A percentile compares a stretch with the other conserved stretches of the same genome.
These are phyloP conservation scores for Leptomonas seymouri DNA, from an alignment of 208 protist species.

Conservation along the genomic window DNA sequence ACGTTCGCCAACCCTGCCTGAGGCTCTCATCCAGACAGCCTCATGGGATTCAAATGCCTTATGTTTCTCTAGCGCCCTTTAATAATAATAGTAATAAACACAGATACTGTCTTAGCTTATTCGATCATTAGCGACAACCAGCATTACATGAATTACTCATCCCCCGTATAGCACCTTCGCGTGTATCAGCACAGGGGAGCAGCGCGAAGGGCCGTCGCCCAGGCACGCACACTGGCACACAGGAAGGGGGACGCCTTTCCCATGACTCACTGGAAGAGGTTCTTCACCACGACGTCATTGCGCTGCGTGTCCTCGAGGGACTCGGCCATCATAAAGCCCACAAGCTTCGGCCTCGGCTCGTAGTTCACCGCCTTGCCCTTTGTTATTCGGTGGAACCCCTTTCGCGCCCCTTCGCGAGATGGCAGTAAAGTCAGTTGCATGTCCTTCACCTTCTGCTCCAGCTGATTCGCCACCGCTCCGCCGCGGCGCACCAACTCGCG, in stretches of 20 bases:
- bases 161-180: too few species aligned
- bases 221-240: neutral
- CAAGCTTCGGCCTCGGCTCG: slow-evolving; percentile 79
- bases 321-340: slow-evolving; percentile 78
- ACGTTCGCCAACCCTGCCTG: too few species aligned
- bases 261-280: slow-evolving; percentile 71
- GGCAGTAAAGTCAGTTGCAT: slow-evolving; percentile 37
- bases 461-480: slow-evolving; percentile 48
- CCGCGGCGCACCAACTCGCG: slow-evolving; percentile 78
- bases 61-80: too few species aligned
- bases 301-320: slow-evolving; percentile 58
- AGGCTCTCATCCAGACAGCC: too few species aligned
- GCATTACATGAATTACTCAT: too few species aligned
- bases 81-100: neutral
- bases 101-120: neutral
- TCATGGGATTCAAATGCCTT: too few species aligned
- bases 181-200: neutral
- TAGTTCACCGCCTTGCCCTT: slow-evolving; percentile 85
- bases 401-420: slow-evolving; percentile 41
- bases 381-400: slow-evolving; percentile 79
- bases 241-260: neutral
- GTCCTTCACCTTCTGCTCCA: slow-evolving; percentile 66
- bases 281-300: slow-evolving; percentile 71
- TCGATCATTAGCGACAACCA: slow-evolving; percentile 4
- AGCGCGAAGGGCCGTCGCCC: neutral